phyloP scores from a whole-genome alignment of 2,329 filamentous ascomycete species.

The Diaporthe nobilis region DNA sequence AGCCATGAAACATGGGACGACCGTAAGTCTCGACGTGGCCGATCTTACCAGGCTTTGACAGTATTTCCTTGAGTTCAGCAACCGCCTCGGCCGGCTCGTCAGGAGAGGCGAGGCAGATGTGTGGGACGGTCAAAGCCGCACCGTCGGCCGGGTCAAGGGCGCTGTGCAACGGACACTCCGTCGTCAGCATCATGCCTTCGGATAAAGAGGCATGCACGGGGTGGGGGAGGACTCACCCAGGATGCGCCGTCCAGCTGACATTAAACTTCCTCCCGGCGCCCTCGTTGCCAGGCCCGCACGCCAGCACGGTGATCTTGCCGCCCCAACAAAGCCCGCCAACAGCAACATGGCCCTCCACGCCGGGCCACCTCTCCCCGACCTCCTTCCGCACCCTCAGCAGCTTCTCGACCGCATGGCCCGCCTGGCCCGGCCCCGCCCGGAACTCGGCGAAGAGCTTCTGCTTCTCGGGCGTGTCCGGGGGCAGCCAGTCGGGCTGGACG shows the following conservation, averaged over 20 bases:
- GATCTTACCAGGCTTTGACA: slow-evolving; percentile 56
- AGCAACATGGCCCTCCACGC: slow-evolving; percentile 57
- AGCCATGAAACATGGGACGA: slow-evolving; percentile 67
- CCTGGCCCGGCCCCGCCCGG: slow-evolving; percentile 49
- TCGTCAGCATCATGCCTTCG: background rate
- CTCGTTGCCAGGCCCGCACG: slow-evolving; percentile 53
- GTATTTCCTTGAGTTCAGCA: slow-evolving; percentile 57
- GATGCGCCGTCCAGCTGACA: slow-evolving; percentile 52
- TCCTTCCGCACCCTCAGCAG: slow-evolving; percentile 52
- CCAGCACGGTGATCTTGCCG: slow-evolving; percentile 57
- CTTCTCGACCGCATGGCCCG: slow-evolving; percentile 48
- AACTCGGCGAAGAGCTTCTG: slow-evolving; percentile 51
- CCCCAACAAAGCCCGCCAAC: slow-evolving; percentile 66
- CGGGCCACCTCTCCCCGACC: slow-evolving; percentile 51
- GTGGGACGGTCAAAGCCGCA: slow-evolving; percentile 59
- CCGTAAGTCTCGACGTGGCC: slow-evolving; percentile 64
- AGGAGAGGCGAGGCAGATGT: slow-evolving; percentile 64
- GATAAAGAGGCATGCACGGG: background rate
- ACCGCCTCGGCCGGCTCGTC: slow-evolving; percentile 62
- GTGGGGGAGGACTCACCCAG: slow-evolving; percentile 43
- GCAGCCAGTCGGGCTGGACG: slow-evolving; percentile 52
- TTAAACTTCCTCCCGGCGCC: slow-evolving; percentile 54
- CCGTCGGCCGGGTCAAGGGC: slow-evolving; percentile 58
- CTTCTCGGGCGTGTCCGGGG: slow-evolving; percentile 61
- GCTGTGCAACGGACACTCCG: slow-evolving; percentile 43